Base-by-base conservation (phyloP, 495 filamentous ascomycete genomes). In the Glarea lozoyensis region DNA sequence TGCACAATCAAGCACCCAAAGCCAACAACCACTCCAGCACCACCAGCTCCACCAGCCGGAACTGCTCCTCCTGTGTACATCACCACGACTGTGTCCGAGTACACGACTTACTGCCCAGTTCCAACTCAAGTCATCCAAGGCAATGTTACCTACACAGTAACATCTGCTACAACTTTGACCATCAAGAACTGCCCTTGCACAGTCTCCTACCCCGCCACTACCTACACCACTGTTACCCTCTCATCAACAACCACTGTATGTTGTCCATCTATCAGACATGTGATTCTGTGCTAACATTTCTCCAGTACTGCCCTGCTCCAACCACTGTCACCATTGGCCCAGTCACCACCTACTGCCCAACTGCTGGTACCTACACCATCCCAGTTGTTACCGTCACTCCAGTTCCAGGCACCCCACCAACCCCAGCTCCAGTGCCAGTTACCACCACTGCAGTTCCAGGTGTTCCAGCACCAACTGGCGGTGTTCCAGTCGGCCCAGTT, bases 71-170 rank as follows among this genome's bases (percentile, higher is more conserved):
- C 38, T 1, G 30, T 52, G 35, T 52, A 57, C 43, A 56, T 40
- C 37, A 60, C 59, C 17, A 68, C 69, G 55, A 83, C 76, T 34
- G 73, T 81, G 60, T 62, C 9, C 32, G 7, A 10, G 22, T 76
- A 70, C 66, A 77, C 72, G 57, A 84, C 81, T 54, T 82, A 68
- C 70, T 84, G 81, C 72, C 74, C 79, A 6, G 56, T 62, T 52
- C 57, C 79, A 36, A 82, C 81, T 48, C 58, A 63, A 37, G 54
- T 82, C 52, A 64, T 68, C 41, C 60, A 73, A 60, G 67, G 64
- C 50, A 60, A 64, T 49, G 50, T 66, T 38, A 82, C 78, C 54
- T 75, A 78, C 70, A 76, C 67, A 42, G 72, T 82, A 56, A 74
- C 72, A 48, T 62, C 67, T 54, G 68, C 75, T 49, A 74, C 73